These are phyloP conservation scores for Colletotrichum horii DNA, from an alignment of 2,329 filamentous ascomycete species.

Conservation along the genomic window DNA sequence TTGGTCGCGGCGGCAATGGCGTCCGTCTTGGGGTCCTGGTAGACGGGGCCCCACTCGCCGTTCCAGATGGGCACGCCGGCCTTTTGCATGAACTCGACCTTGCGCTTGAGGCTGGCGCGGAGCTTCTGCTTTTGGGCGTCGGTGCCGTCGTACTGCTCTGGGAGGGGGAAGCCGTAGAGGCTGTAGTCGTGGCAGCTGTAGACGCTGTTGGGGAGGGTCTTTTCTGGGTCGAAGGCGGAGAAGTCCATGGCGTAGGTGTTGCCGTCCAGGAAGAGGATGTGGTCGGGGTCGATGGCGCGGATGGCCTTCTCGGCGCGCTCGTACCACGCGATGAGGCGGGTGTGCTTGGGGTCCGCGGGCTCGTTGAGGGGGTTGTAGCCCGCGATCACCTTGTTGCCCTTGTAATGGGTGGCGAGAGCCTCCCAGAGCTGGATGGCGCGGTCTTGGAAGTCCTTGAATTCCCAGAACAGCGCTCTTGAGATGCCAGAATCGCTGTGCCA, in stretches of 20 bases:
- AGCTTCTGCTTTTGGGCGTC: constrained; percentile 47
- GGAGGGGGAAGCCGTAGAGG: constrained; percentile 51
- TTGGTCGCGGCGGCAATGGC: constrained; percentile 41
- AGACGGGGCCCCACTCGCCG: constrained; percentile 57
- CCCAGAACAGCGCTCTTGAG: constrained; percentile 48
- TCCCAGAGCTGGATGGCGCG: constrained; percentile 49
- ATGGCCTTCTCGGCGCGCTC: constrained; percentile 36
- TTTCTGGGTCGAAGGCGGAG: constrained; percentile 40
- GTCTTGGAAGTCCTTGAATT: constrained; percentile 51
- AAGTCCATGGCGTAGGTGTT: constrained; percentile 59
- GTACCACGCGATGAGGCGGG: constrained; percentile 39
- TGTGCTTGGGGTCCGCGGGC: constrained; percentile 27
- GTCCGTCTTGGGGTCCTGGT: constrained; percentile 45
- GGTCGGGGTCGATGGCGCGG: constrained; percentile 41
- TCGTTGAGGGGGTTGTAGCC: constrained; percentile 40
- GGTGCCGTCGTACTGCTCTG: constrained; percentile 43
- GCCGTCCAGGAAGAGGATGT: constrained; percentile 50
- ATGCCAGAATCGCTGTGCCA: constrained; percentile 49
- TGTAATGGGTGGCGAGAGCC: constrained; percentile 45
- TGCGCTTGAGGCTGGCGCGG: constrained; percentile 42
- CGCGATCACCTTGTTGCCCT: constrained; percentile 45
- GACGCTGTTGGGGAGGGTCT: constrained; percentile 51
- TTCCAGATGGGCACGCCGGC: constrained; percentile 52
- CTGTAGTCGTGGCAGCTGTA: constrained; percentile 61
- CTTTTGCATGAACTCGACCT: constrained; percentile 47